Evolutionary conservation across 192 early-diverging fungal species (phyloP), one percentile per base, ranked within the genome.

Genomic region (Entomortierella chlamydospora): DNA sequence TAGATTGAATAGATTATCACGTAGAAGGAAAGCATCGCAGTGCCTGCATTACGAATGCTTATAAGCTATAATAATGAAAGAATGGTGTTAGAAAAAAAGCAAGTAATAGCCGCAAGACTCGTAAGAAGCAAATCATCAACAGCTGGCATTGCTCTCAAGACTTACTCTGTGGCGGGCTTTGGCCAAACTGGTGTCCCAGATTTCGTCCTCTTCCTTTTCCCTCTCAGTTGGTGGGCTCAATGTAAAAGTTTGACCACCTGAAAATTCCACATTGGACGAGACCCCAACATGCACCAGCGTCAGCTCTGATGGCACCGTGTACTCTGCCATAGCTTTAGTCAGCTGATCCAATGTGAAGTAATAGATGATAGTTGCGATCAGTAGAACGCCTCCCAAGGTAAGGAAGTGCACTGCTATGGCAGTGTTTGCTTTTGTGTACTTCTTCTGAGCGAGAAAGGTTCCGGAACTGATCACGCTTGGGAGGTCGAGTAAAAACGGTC

Each of bases 381-480:
- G 30, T 33, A 79, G 51, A 37, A 79, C 76, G 5, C 41, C 68
- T 22, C 55, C 76, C 22, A 79, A 49, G 22, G 76, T 79, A 56
- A 51, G 53, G 57, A 70, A 79, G 37, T 79, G 76, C 1, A 70
- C 50, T 2, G 76, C 76, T 18, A 79, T 79, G 30, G 76, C 67
- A 33, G 66, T 70, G 28, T 79, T 79, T 47, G 76, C 59, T 39
- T 61, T 70, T 25, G 68, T 70, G 42, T 79, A 79, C 30, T 79
- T 37, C n/a, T 53, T 31, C 18, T 60, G 67, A 7, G 68, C 69
- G 18, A 79, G 76, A 61, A 79, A 79, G 13, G 76, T 79, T 7
- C 76, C 76, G 9, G 76, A 79, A 62, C 76, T 79, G 68, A 79
- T 79, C 11, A 79, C 76, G 43, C 76, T 79, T 0, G 76, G 76